Conservation (phyloP, 768 basidiomycete genomes). For the Nidularia pulvinata region DNA sequence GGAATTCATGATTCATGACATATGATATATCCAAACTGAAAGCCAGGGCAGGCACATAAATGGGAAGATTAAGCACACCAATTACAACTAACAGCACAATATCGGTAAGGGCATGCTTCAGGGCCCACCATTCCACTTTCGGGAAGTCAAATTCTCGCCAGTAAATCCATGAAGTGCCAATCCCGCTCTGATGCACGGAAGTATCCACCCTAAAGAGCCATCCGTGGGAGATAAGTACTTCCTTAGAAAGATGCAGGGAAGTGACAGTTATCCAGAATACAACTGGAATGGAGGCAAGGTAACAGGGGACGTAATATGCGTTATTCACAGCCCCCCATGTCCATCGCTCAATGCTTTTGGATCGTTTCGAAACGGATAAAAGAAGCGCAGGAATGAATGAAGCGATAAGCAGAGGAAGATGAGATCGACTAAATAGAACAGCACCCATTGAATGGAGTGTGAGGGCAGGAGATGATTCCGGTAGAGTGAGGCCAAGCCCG, state of each 20-base stretch:
- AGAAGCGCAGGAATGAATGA: slow-evolving; percentile 15
- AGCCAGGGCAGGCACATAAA: slow-evolving; percentile 16
- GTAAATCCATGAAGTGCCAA: slow-evolving; percentile 16
- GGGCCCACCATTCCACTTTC: slow-evolving; percentile 16
- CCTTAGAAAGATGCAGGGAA: background rate
- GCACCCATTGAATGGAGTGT: slow-evolving; percentile 8
- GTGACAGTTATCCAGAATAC: slow-evolving; percentile 14
- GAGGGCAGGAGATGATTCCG: slow-evolving; percentile 4
- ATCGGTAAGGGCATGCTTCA: slow-evolving; percentile 12
- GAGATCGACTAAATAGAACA: slow-evolving; percentile 9
- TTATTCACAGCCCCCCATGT: slow-evolving; percentile 13
- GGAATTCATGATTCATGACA: slow-evolving; percentile 19
- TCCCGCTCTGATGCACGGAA: slow-evolving; percentile 3
- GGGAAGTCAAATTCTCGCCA: slow-evolving; percentile 18
- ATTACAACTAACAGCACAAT: slow-evolving; percentile 17
- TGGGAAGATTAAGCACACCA: slow-evolving; percentile 18
- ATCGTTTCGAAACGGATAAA: slow-evolving; percentile 12
- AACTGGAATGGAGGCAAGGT: slow-evolving; percentile 9
- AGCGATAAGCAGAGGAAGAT: slow-evolving; percentile 14
- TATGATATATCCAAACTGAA: slow-evolving; percentile 18
- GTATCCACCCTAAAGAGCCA: slow-evolving; percentile 17
- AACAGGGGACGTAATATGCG: slow-evolving; percentile 13
- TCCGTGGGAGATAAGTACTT: slow-evolving; percentile 6
- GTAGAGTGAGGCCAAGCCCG: slow-evolving; percentile 8
- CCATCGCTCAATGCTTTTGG: slow-evolving; percentile 6